Conservation (phyloP, 345 rosid species). For the Eucalyptus regnans region DNA sequence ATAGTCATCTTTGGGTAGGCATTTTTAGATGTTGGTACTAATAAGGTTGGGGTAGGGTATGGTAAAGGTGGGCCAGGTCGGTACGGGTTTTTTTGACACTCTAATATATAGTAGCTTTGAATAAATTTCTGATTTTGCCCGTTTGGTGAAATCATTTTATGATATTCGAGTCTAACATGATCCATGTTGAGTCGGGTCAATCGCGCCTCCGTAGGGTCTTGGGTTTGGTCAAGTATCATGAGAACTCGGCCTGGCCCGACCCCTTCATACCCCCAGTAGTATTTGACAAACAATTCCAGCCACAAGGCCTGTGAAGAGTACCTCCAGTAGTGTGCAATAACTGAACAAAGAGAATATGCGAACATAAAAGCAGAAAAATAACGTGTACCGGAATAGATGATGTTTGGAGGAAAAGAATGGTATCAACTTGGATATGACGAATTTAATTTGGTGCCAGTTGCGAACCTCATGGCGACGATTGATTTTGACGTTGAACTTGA, state of each 20-base stretch:
- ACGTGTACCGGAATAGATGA: not conserved
- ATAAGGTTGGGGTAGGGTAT: too few relatives aligned
- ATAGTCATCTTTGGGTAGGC: too few relatives aligned
- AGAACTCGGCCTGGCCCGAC: too few relatives aligned
- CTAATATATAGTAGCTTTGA: too few relatives aligned
- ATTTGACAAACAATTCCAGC: not conserved
- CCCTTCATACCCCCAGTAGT: too few relatives aligned
- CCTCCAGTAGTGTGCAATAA: not conserved
- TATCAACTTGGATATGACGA: not conserved
- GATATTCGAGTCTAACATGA: accelerated
- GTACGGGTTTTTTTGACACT: too few relatives aligned
- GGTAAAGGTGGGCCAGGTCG: too few relatives aligned
- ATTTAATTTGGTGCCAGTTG: not conserved
- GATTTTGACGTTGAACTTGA: not conserved
- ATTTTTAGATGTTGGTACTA: too few relatives aligned
- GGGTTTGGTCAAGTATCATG: too few relatives aligned
- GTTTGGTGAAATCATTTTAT: accelerated
- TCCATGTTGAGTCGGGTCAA: too few relatives aligned
- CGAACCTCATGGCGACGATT: not conserved
- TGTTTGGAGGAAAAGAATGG: not conserved
- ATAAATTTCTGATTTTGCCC: too few relatives aligned
- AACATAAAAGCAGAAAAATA: not conserved
- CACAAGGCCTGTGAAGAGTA: not conserved
- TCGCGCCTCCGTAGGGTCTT: too few relatives aligned
- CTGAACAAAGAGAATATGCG: accelerated